phyloP scores from a whole-genome alignment of 169 alveolate genomes.

The Cardiosporidium cionae region DNA sequence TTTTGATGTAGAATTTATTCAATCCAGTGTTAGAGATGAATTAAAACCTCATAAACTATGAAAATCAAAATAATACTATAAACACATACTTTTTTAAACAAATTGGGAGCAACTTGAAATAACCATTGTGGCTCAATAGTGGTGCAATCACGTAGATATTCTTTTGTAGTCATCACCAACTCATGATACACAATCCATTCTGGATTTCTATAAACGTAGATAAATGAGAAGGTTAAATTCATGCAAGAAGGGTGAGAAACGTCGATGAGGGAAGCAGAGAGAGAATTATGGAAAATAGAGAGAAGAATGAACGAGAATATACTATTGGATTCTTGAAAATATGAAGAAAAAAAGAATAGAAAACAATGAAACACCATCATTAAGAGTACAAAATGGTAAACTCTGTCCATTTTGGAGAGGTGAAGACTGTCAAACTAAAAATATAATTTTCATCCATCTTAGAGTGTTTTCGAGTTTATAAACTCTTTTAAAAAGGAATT shows the following conservation, averaged over 20 bases:
- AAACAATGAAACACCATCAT: background rate
- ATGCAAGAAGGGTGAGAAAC: background rate
- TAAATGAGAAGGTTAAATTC: background rate
- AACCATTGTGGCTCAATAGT: slow-evolving; percentile 95
- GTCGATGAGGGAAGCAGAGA: background rate
- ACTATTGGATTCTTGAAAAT: background rate
- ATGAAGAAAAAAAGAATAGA: background rate
- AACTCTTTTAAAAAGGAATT: no score
- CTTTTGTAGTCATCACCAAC: slow-evolving; percentile 93
- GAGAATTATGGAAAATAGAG: background rate
- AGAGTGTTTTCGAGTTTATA: no score
- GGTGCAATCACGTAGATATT: slow-evolving; percentile 95
- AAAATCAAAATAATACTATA: background rate
- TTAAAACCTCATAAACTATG: no score
- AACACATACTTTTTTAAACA: slow-evolving; percentile 76
- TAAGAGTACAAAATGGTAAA: background rate
- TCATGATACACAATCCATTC: slow-evolving; percentile 97
- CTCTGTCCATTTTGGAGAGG: no score
- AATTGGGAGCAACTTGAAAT: slow-evolving; percentile 94
- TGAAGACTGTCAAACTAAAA: no score
- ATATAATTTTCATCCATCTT: no score
- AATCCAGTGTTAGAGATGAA: no score
- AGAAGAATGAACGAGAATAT: background rate
- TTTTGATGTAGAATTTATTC: no score
- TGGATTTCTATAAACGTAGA: slow-evolving; percentile 68